Base-by-base conservation (phyloP, 345 rosid genomes). In the Clarkia xantiana region DNA sequence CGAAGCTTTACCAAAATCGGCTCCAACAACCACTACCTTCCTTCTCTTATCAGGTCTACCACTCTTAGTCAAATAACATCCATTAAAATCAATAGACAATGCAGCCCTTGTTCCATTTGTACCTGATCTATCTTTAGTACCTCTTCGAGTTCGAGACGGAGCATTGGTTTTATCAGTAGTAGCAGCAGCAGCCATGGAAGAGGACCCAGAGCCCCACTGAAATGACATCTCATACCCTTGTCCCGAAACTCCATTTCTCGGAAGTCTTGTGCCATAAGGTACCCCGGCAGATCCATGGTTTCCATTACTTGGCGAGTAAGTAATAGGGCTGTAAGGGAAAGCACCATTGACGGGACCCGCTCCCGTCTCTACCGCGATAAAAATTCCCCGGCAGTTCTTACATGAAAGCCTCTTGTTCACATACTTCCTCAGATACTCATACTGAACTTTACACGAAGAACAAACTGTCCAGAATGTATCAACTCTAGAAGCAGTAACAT, bases 381-480 rank as follows among this genome's bases (percentile, higher is more conserved):
- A 91, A 19, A 90, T 80, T 48, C 94, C 98, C 3, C 98, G 89
- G 29, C 98, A 91, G 69, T 91, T 91, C 84, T 91, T 91, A 68
- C 98, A 91, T 7, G 98, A 91, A 65, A 91, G 94, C 64, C 80
- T 75, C 79, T 86, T 86, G 49, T 91, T 91, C 65, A 86, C 87
- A 52, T 91, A 91, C 87, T 91, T 91, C 51, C 96, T 72, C 10
- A 91, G 76, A 65, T 91, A 91, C 76, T 91, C 96, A 39, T 91
- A 91, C 74, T 91, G 98, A 67, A 91, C 94, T 70, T 84, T 91
- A 75, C 96, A 91, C 55, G 94, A 81, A 4, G 98, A 81, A 66
- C 98, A 91, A 34, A 91, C 94, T 42, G 98, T 91, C 95, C 96
- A 86, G 68, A 91, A 91, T 49, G 90, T 86, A 67, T 86, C 98